These are phyloP conservation scores for Excoecaria cochinchinensis DNA, from an alignment of 345 rosid genomes.

Conservation along the genomic window DNA sequence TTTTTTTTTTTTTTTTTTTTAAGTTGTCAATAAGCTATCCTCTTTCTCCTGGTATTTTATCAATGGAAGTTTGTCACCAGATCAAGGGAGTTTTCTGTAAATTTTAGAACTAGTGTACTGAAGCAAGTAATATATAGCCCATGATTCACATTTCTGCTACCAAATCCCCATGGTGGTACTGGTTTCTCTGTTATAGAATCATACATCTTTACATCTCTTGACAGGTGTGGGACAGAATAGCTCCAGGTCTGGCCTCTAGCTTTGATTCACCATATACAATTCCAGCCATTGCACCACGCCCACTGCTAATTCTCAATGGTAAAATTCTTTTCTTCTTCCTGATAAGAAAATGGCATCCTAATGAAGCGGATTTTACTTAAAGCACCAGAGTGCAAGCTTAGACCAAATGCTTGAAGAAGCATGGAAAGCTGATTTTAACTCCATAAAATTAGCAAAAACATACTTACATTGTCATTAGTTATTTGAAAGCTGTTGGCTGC, in stretches of 20 bases:
- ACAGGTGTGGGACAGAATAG: conserved; percentile 91
- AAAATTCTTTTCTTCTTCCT: conserved; percentile 3
- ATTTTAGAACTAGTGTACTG: conserved; percentile 4
- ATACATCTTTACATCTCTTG: conserved; percentile 17
- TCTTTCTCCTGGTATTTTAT: neutral
- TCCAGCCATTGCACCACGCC: conserved; percentile 68
- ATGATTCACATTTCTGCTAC: neutral
- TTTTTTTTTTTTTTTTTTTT: neutral
- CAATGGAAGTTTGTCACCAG: neutral
- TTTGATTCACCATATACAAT: conserved; percentile 73
- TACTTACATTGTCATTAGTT: neutral
- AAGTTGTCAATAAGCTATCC: neutral
- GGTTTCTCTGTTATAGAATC: conserved; percentile 5
- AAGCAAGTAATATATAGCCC: conserved; percentile 2
- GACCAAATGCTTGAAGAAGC: neutral
- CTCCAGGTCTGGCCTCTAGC: conserved; percentile 75
- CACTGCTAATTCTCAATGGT: conserved; percentile 74
- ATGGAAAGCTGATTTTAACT: neutral
- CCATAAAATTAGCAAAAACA: neutral
- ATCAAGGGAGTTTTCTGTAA: neutral
- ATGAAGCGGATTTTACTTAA: neutral
- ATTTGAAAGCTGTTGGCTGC: neutral
- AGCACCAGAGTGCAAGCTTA: neutral
- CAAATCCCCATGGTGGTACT: neutral
- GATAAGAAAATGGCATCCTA: neutral